These are phyloP conservation scores for Zymoseptoria crescenta DNA, from an alignment of 2,329 filamentous ascomycete species.

Conservation along the genomic window DNA sequence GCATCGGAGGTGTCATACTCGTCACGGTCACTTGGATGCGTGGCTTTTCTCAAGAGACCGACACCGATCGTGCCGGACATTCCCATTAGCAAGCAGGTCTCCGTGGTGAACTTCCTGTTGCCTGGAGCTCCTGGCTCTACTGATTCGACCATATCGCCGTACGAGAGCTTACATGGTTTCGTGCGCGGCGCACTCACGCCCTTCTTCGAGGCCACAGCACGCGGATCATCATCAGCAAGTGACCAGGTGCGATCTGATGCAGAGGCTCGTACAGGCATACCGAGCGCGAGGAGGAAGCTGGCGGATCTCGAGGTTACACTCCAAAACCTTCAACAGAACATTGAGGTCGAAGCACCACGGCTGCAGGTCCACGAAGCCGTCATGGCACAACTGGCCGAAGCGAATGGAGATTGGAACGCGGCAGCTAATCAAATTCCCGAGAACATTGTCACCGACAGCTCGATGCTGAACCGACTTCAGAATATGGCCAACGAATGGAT, in stretches of 20 bases:
- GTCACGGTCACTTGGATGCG: constrained; percentile 71
- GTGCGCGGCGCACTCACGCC: constrained; percentile 87
- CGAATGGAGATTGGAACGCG: constrained; percentile 57
- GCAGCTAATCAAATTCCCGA: constrained; percentile 71
- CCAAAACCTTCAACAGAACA: constrained; percentile 90
- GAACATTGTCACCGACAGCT: constrained; percentile 74
- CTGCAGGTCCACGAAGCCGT: constrained; percentile 84
- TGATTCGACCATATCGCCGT: constrained; percentile 63
- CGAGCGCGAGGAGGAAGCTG: constrained; percentile 94
- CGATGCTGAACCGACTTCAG: constrained; percentile 88
- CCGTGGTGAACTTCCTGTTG: constrained; percentile 86
- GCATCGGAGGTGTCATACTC: constrained; percentile 74
- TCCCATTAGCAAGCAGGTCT: constrained; percentile 79
- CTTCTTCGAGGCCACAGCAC: constrained; percentile 95
- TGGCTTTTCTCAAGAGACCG: constrained; percentile 84
- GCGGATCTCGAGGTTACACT: constrained; percentile 88
- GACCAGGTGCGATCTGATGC: constrained; percentile 68
- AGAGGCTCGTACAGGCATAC: constrained; percentile 88
- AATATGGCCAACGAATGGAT: constrained; percentile 96
- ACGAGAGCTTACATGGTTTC: constrained; percentile 85
- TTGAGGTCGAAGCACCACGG: constrained; percentile 89
- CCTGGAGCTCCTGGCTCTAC: constrained; percentile 56
- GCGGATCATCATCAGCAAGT: constrained; percentile 62
- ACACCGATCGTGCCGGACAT: constrained; percentile 76
- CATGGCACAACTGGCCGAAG: constrained; percentile 71